Evolutionary conservation across 805 yeast genomes (phyloP), one percentile per base, ranked within the genome.

Genomic region (Wickerhamomyces mucosus): DNA sequence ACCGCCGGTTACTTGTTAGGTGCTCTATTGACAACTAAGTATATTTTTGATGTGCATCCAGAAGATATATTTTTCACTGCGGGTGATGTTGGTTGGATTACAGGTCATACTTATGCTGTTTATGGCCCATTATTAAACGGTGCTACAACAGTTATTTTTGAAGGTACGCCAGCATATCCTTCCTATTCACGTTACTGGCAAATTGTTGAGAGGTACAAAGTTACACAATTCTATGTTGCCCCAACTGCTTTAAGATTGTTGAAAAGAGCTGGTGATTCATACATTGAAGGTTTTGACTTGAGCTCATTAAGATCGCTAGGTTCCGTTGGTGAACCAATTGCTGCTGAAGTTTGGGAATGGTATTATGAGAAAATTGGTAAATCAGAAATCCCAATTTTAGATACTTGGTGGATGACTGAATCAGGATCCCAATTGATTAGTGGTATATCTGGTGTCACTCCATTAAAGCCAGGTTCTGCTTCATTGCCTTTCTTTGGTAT

Each of bases 61-160:
- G 76, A 78, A 36, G 94, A 82, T 52, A 63, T 74, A 11, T 65
- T 82, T 35, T 82, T 82, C 67, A 81, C 92, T 13, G 92, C 94
- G 19, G 94, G 92, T 53, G 94, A 82, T 59, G 79, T 82, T 33
- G 94, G 94, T 49, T 82, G 94, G 94, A 79, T 82, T 49, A 82
- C 94, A 6, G 94, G 94, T 36, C 94, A 82, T 59, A 69, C 92
- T 9, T 82, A 82, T 48, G 86, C 75, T 14, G 72, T 81, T 29
- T 82, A 82, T 53, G 94, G 94, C 35, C 94, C 94, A 23, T 64
- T 82, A 51, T 55, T 70, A 19, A 65, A 70, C 45, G 94, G 94
- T 53, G 75, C 80, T 35, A 75, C 94, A 20, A 75, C 92, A 15
- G 69, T 82, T 27, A 80, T 82, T 21, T 82, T 79, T 51, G 94